Conservation (phyloP, 2,329 filamentous ascomycete genomes). For the Clonostachys sp. region DNA sequence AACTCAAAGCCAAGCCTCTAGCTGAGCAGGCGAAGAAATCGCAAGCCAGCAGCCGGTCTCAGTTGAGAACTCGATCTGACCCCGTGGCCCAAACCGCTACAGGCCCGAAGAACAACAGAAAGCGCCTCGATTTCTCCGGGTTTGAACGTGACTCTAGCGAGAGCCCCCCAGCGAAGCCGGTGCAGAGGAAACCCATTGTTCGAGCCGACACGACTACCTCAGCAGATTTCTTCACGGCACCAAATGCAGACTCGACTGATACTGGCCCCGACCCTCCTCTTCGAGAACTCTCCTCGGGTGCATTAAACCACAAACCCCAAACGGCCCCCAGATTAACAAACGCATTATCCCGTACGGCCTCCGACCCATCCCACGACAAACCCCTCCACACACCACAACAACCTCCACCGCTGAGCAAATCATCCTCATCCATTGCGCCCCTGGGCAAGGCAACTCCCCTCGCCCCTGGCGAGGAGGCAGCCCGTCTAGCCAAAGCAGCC, state of each 20-base stretch:
- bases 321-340: constrained; percentile 27
- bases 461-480: constrained; percentile 4
- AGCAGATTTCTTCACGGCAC: constrained; percentile 35
- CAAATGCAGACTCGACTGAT: constrained; percentile 18
- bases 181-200: constrained; percentile 3
- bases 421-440: constrained; percentile 3
- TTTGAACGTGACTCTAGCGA: no score
- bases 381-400: constrained; percentile 2
- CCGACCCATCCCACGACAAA: not conserved
- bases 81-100: not conserved
- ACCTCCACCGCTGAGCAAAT: constrained; percentile 3
- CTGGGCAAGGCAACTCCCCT: not conserved
- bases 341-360: not conserved
- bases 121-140: no score
- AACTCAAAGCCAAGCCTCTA: constrained; percentile 22
- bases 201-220: constrained; percentile 17
- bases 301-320: constrained; percentile 36
- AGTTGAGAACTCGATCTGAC: constrained; percentile 2
- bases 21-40: not conserved
- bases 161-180: not conserved
- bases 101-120: not conserved
- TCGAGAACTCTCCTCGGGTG: constrained; percentile 30
- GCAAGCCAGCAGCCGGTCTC: not conserved
- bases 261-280: constrained; percentile 25
- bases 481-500: constrained; percentile 16